phyloP scores from a whole-genome alignment of 805 yeast species.

The Nakazawaea laoshanensis region DNA sequence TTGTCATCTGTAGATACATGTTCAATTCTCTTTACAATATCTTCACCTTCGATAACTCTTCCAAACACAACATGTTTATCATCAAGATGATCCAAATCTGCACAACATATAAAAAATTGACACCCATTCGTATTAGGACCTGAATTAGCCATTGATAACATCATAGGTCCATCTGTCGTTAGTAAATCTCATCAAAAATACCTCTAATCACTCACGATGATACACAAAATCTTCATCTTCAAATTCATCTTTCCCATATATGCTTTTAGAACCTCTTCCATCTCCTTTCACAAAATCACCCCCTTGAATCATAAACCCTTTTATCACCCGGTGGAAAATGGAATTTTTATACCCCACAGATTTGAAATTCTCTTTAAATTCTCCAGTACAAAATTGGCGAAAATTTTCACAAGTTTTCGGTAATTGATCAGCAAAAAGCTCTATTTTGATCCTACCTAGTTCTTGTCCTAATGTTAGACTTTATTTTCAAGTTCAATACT shows the following conservation, averaged over 20 bases:
- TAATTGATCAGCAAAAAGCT: slow-evolving; percentile 28
- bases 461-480: slow-evolving; percentile 14
- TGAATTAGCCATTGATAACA: slow-evolving; percentile 30
- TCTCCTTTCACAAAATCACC: slow-evolving; percentile 37
- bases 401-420: slow-evolving; percentile 44
- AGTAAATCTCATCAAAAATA: slow-evolving; percentile 2
- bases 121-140: slow-evolving; percentile 39
- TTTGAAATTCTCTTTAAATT: slow-evolving; percentile 24
- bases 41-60: slow-evolving; percentile 33
- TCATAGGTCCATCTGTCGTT: slow-evolving; percentile 17
- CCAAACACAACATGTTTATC: slow-evolving; percentile 45
- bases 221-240: slow-evolving; percentile 33
- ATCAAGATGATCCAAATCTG: slow-evolving; percentile 28
- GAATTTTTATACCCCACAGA: slow-evolving; percentile 36
- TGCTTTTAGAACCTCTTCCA: slow-evolving; percentile 34
- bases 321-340: slow-evolving; percentile 31
- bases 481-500: slow-evolving; percentile 13
- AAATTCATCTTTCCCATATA: slow-evolving; percentile 31
- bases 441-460: slow-evolving; percentile 36
- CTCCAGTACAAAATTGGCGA: slow-evolving; percentile 46
- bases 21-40: slow-evolving; percentile 22
- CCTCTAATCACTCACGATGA: slow-evolving; percentile 17
- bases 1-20: slow-evolving; percentile 14
- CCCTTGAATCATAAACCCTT: slow-evolving; percentile 35
- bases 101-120: slow-evolving; percentile 33